Base-by-base conservation (phyloP, 768 basidiomycete genomes). In the Hericium alpestre region DNA sequence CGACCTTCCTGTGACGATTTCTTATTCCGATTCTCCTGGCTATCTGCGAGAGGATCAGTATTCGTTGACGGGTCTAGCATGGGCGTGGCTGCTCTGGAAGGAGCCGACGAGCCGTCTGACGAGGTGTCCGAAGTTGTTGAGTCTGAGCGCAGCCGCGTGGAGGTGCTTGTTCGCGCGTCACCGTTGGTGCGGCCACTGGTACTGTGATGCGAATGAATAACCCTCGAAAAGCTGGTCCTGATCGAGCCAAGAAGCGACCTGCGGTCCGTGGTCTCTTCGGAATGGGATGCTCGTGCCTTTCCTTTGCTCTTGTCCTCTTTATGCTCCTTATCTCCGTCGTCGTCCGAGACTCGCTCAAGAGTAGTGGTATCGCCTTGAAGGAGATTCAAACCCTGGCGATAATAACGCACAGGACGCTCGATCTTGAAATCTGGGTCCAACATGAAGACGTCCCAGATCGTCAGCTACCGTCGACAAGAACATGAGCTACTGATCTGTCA, bases 381-480 rank as follows among this genome's bases (percentile, higher is more conserved):
- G 20, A 93, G 71, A 61, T 83, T 82, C 32, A 97, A 71, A 4
- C 91, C 90, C 64, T 90, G 87, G 15, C 93, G 84, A 65, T 93
- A 93, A 62, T 88, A 87, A 38, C 95, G 79, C 65, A 82, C 86
- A 1, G 95, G 95, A n/a, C 90, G 82, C 65, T 93, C 84, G 55
- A 98, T 92, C 53, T 77, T 76, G 66, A 99, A 98, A 65, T 93
- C 87, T 0, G 80, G 72, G 67, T 98, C 95, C 53, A 98, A 73
- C 41, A 97, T 76, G 71, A 99, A 95, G 12, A 97, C 93, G 58
- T 98, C 95, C 82, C 87, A 91, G 40, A 96, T 73, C n/a, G 73
- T 74, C n/a, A 86, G 74, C 89, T 94, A 65, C 23, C 20, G 13
- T 16, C 16, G 12, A 8, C 15, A 16, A 32, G 20, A 7, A 48